These are phyloP conservation scores for Periconia sp. DNA, from an alignment of 2,329 filamentous ascomycete species.

Conservation along the genomic window DNA sequence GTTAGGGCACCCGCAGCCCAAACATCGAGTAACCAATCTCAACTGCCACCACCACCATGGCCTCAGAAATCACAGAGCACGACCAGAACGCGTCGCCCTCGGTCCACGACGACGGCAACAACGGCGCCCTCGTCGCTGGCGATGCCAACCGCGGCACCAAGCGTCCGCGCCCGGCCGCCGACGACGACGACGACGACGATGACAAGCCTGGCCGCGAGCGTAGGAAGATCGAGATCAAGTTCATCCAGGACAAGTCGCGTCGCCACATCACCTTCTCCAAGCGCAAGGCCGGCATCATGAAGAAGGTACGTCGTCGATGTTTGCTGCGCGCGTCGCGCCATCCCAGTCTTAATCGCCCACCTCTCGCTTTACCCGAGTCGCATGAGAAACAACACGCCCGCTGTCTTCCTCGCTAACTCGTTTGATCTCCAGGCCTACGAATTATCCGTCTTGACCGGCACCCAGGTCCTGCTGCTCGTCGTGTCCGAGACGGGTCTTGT, in stretches of 20 bases:
- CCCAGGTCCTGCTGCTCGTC: slow-evolving; percentile 93
- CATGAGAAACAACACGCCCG: slow-evolving; percentile 34
- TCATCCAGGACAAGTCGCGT: slow-evolving; percentile 99
- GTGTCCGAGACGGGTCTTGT: slow-evolving; percentile 97
- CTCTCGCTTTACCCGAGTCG: slow-evolving; percentile 22
- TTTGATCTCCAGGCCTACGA: slow-evolving; percentile 80
- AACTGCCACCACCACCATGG: slow-evolving; percentile 43
- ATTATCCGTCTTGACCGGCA: slow-evolving; percentile 94
- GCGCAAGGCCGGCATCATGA: slow-evolving; percentile 99
- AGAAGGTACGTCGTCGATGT: slow-evolving; percentile 76
- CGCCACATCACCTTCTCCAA: slow-evolving; percentile 99
- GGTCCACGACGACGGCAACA: slow-evolving; percentile 66
- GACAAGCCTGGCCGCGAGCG: slow-evolving; percentile 98
- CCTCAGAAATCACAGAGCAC: slow-evolving; percentile 57
- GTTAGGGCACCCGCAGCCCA: slow-evolving; percentile 47
- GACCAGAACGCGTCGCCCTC: slow-evolving; percentile 58
- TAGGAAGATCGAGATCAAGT: slow-evolving; percentile 99
- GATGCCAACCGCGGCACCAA: slow-evolving; percentile 83
- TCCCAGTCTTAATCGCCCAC: slow-evolving; percentile 25
- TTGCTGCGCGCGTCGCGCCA: slow-evolving; percentile 14
- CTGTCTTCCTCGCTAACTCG: slow-evolving; percentile 28
- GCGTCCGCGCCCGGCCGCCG: slow-evolving; percentile 79
- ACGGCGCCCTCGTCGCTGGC: slow-evolving; percentile 57
- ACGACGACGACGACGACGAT: slow-evolving; percentile 97
- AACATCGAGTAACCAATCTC: slow-evolving; percentile 41